A percentile compares a stretch with the other conserved stretches of the same genome.
Evolutionary conservation across 2,329 filamentous ascomycete species (phyloP).

Genomic region (Atkinsonella hypoxylon): DNA sequence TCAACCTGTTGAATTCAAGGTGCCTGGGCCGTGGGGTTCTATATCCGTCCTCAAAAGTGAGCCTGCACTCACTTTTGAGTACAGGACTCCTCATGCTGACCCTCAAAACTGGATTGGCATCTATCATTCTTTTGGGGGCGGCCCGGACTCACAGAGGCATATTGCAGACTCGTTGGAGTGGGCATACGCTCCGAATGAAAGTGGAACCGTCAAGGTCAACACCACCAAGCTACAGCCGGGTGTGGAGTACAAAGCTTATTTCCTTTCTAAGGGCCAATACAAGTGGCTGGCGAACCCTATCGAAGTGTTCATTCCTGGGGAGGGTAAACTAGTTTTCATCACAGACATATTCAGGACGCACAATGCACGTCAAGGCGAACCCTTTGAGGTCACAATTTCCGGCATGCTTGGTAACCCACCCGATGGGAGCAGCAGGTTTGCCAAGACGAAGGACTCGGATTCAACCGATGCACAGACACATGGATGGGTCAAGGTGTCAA

Average conservation of each 20-base stretch:
- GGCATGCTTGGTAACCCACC: conserved; percentile 21
- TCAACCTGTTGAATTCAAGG: conserved; percentile 17
- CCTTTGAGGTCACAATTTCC: conserved; percentile 18
- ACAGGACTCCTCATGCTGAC: conserved; percentile 17
- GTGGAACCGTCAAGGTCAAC: conserved; percentile 18
- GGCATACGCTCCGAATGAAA: conserved; percentile 18
- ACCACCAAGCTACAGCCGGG: conserved; percentile 16
- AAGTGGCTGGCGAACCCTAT: conserved; percentile 23
- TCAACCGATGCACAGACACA: conserved; percentile 6
- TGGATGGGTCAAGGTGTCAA: conserved; percentile 21
- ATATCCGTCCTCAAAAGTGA: conserved; percentile 5
- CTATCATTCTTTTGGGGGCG: conserved; percentile 21
- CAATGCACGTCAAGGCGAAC: conserved; percentile 24
- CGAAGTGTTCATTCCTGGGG: conserved; percentile 15
- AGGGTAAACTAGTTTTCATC: conserved; percentile 18
- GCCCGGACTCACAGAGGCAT: conserved; percentile 20
- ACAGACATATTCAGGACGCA: conserved; percentile 18
- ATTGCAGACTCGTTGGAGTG: conserved; percentile 20
- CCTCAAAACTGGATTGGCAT: conserved; percentile 27
- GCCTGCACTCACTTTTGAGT: conserved; percentile 22
- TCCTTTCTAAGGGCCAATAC: conserved; percentile 24
- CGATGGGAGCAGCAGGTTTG: conserved; percentile 15
- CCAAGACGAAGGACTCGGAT: conserved; percentile 11
- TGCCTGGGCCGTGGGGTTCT: conserved; percentile 10
- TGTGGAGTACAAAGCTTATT: conserved; percentile 22